Conservation (phyloP, 257 asterid genomes). For the Orobanche coerulescens region DNA sequence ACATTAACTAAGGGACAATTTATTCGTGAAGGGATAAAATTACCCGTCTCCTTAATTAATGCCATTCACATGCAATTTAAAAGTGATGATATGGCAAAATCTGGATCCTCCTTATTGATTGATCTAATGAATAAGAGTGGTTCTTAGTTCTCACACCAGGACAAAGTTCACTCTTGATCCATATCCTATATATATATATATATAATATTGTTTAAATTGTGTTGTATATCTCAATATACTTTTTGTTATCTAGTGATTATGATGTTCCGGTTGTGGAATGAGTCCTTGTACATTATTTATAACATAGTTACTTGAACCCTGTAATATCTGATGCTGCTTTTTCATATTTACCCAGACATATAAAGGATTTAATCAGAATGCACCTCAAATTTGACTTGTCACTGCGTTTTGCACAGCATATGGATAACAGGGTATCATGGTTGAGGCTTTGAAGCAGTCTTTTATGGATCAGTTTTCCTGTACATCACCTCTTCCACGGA, state of each 20-base stretch:
- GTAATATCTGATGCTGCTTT: background rate
- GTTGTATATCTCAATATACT: background rate
- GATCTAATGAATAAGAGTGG: too few species aligned
- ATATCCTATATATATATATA: too few species aligned
- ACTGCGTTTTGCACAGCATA: conserved; percentile 16
- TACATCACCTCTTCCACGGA: conserved; percentile 39
- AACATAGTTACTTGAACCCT: background rate
- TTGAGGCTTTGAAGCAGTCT: conserved; percentile 27
- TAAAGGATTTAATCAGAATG: background rate
- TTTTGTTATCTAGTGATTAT: background rate
- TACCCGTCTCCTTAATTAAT: too few species aligned
- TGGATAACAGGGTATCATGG: conserved; percentile 19
- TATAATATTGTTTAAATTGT: background rate
- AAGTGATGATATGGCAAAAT: too few species aligned
- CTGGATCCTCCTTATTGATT: too few species aligned
- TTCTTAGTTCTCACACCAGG: too few species aligned
- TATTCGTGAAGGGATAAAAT: too few species aligned
- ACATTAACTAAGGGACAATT: too few species aligned
- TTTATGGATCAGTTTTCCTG: conserved; percentile 35
- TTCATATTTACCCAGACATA: background rate
- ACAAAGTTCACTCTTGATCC: too few species aligned
- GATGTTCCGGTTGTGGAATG: background rate
- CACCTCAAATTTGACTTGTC: conserved; percentile 7
- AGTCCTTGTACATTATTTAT: background rate
- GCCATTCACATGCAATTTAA: too few species aligned